phyloP scores from a whole-genome alignment of 2,329 filamentous ascomycete genomes.

The Botrytis hyacinthi region DNA sequence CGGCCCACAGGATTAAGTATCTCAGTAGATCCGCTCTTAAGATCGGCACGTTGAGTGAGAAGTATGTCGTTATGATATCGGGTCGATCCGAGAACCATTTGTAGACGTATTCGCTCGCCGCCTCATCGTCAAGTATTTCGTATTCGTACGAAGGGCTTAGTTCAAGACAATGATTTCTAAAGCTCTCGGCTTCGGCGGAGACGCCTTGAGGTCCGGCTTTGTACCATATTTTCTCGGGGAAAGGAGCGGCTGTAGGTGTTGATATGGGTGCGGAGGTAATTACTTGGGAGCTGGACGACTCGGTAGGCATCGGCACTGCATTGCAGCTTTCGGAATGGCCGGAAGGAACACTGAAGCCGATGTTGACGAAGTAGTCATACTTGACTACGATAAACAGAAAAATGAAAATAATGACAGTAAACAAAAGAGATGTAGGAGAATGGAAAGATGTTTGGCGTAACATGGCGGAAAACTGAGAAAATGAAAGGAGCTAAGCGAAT shows the following conservation, averaged over 20 bases:
- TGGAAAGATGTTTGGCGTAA: too few relatives aligned
- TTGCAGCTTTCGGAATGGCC: not conserved
- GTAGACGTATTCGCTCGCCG: not conserved
- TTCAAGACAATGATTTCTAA: not conserved
- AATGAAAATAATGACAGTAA: too few relatives aligned
- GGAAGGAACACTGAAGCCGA: not conserved
- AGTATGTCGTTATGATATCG: not conserved
- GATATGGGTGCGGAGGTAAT: not conserved
- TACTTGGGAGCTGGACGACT: not conserved
- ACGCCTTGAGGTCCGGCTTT: not conserved
- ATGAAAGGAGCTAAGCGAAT: too few relatives aligned
- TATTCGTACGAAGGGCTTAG: not conserved
- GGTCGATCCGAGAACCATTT: not conserved
- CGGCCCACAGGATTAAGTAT: not conserved
- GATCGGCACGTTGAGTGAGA: not conserved
- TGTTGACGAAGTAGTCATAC: not conserved
- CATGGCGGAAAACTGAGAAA: too few relatives aligned
- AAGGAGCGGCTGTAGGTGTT: not conserved
- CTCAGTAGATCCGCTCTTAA: not conserved
- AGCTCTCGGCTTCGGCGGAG: not conserved
- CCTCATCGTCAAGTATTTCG: not conserved
- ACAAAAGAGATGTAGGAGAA: too few relatives aligned
- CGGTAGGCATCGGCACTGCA: not conserved
- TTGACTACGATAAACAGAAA: accelerated
- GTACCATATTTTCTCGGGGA: not conserved